Base-by-base conservation (phyloP, 1,284 basidiomycete genomes). In the Agaricales sp. region DNA sequence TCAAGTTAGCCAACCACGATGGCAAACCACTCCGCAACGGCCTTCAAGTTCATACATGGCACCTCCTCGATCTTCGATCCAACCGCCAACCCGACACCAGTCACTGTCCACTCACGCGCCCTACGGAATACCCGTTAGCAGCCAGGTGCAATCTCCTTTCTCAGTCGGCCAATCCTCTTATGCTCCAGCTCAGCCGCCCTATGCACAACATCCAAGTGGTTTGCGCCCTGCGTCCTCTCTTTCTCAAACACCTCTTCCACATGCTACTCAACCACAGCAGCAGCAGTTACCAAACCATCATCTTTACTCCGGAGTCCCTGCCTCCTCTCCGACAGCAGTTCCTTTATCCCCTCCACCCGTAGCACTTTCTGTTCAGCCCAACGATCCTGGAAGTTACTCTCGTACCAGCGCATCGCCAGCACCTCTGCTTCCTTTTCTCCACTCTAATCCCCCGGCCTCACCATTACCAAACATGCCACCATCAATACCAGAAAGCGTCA, bases 1-100 rank as follows among this genome's bases (percentile, higher is more conserved):
- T 49, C 93, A 96, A 57, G 69, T 93, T 2, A 72, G 78, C 8
- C 80, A 78, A 43, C 82, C 83, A 2, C 67, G 75, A 25, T 86
- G 85, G 82, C 69, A 77, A 50, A 57, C 73, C 4, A 57, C 69
- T 18, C 61, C 39, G 13, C 39, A 41, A 20, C 39, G 39, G 16
- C 39, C 39, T 8, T 18, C n/a, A n/a, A 18, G 8, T 11, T 30
- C 39, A 6, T 16, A 41, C 39, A 11, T 8, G 4, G 8, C 4
- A 18, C 18, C 16, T 18, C 8, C 16, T 41, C 39, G 18, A 30
- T 30, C 26, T 30, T 16, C 39, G 6, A 16, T 41, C 8, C 39
- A 41, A 18, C n/a, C 39, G 18, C 39, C 39, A 8, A 6, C 39
- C 8, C 39, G 39, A 4, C 39, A 41, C 8, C 39, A 41, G 39